These are phyloP conservation scores for Nitzschia putrida DNA, from an alignment of 108 stramenopile species.

Conservation along the genomic window DNA sequence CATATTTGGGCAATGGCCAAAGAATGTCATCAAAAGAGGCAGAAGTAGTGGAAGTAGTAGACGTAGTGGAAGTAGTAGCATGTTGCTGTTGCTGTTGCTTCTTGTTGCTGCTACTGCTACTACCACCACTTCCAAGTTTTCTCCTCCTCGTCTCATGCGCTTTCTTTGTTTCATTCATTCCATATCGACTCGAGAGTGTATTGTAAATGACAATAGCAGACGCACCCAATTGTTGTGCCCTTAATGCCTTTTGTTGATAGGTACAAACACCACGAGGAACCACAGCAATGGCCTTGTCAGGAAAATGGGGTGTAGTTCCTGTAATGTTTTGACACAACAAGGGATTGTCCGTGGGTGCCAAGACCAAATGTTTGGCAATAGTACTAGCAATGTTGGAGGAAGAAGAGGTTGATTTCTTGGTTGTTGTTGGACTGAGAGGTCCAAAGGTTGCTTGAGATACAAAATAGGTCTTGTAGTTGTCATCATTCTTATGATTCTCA, in stretches of 20 bases:
- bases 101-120: too few species aligned
- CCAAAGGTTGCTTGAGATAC: conserved; percentile 80
- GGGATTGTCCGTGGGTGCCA: conserved; percentile 28
- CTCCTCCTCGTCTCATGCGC: too few species aligned
- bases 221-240: conserved; percentile 67
- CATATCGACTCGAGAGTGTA: conserved; percentile 6
- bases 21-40: conserved; percentile 32
- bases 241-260: conserved; percentile 68
- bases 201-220: conserved; percentile 62
- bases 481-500: too few species aligned
- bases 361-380: too few species aligned
- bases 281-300: conserved; percentile 39
- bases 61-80: neutral
- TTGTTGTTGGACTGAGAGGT: neutral
- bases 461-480: conserved; percentile 39
- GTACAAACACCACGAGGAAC: conserved; percentile 75
- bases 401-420: neutral
- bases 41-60: neutral
- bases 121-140: too few species aligned
- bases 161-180: too few species aligned
- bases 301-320: neutral
- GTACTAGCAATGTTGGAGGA: too few species aligned
- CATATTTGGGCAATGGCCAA: conserved; percentile 40
- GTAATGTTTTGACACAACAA: conserved; percentile 52
- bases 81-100: too few species aligned